A percentile compares a stretch with the other conserved stretches of the same genome.
Evolutionary conservation across 2,329 filamentous ascomycete species (phyloP).

Genomic region (Fusarium penzigii): DNA sequence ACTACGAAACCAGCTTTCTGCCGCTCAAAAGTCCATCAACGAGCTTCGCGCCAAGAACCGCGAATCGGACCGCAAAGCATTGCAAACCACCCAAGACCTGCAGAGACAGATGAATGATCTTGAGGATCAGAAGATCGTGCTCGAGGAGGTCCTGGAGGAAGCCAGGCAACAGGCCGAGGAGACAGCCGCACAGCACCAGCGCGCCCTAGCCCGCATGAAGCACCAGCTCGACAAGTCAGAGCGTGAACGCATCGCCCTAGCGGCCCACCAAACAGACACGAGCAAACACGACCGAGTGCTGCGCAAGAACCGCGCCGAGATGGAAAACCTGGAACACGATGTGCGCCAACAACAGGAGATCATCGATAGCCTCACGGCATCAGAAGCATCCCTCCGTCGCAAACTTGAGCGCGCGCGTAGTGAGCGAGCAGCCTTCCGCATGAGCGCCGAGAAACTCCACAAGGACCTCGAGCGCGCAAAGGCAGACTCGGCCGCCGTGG

Average conservation of each 20-base stretch:
- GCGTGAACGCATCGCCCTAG: conserved; percentile 44
- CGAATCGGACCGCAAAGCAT: conserved; percentile 52
- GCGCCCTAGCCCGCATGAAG: conserved; percentile 45
- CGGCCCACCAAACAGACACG: conserved; percentile 39
- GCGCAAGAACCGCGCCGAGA: conserved; percentile 63
- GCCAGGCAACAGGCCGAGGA: conserved; percentile 54
- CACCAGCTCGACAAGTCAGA: conserved; percentile 53
- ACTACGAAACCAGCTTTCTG: conserved; percentile 61
- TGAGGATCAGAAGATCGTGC: conserved; percentile 58
- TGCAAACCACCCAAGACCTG: conserved; percentile 47
- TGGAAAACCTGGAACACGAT: conserved; percentile 71
- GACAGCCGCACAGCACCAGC: conserved; percentile 44
- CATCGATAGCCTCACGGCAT: conserved; percentile 56
- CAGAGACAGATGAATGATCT: conserved; percentile 56
- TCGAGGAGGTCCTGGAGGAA: conserved; percentile 60
- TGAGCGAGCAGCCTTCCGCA: conserved; percentile 59
- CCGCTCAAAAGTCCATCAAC: conserved; percentile 59
- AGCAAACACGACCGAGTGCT: conserved; percentile 60
- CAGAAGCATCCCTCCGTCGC: conserved; percentile 61
- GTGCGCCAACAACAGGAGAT: conserved; percentile 68
- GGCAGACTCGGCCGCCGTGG: conserved; percentile 38
- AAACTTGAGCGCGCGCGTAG: conserved; percentile 72
- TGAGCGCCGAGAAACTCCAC: conserved; percentile 56
- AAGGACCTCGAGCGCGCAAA: conserved; percentile 51
- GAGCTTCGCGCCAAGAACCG: conserved; percentile 52